Conservation (phyloP, 805 yeast genomes). For the Wickerhamiella nectarea region DNA sequence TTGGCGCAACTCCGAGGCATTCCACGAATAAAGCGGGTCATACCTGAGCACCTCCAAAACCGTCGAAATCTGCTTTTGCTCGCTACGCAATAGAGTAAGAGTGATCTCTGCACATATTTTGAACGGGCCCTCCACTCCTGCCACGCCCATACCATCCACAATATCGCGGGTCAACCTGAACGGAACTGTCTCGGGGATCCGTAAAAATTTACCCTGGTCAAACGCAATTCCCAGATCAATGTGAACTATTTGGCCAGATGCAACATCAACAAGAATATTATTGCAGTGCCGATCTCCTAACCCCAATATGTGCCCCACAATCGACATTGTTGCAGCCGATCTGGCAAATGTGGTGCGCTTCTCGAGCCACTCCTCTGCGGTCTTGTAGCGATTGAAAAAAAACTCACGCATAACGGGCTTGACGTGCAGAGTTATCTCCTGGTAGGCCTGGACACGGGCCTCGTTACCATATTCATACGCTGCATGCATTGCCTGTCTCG, state of each 20-base stretch:
- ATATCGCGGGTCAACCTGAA: constrained; percentile 82
- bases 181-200: constrained; percentile 89
- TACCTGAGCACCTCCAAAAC: constrained; percentile 75
- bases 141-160: constrained; percentile 82
- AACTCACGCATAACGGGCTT: constrained; percentile 58
- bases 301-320: constrained; percentile 79
- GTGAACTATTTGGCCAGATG: constrained; percentile 86
- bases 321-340: constrained; percentile 73
- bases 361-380: constrained; percentile 62
- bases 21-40: constrained; percentile 92
- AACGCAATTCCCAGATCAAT: constrained; percentile 94
- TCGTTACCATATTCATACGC: constrained; percentile 31
- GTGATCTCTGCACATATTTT: constrained; percentile 60
- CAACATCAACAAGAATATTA: constrained; percentile 66
- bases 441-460: constrained; percentile 26
- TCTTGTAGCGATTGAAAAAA: constrained; percentile 51
- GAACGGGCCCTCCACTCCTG: constrained; percentile 73
- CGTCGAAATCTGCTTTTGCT: constrained; percentile 58
- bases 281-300: constrained; percentile 92
- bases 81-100: constrained; percentile 48
- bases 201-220: constrained; percentile 75
- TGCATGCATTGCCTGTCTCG: constrained; percentile 34
- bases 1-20: constrained; percentile 59
- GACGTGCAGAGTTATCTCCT: constrained; percentile 36
- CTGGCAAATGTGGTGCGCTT: constrained; percentile 52